A percentile compares a stretch with the other conserved stretches of the same genome.
These are phyloP conservation scores for Ocimum tenuiflorum DNA, from an alignment of 257 asterid species.

Conservation along the genomic window DNA sequence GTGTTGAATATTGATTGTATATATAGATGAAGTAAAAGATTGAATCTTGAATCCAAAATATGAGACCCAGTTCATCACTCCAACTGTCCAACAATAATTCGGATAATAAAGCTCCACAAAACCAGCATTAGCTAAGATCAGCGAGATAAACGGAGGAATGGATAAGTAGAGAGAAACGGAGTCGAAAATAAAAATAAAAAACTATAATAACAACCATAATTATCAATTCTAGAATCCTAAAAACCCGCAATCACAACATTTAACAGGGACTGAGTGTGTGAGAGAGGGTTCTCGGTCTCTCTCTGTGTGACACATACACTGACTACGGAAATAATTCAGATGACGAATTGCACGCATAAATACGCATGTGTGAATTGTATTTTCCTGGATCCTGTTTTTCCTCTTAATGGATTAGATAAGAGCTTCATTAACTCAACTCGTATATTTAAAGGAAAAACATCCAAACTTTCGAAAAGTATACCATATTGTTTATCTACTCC, in stretches of 20 bases:
- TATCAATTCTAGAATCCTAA: constrained; percentile 18
- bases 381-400: too few species aligned
- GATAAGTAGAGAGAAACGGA: too few species aligned
- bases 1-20: too few species aligned
- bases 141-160: background rate
- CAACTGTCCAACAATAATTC: background rate
- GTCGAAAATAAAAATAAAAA: background rate
- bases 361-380: too few species aligned
- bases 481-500: too few species aligned
- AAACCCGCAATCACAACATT: constrained; percentile 12
- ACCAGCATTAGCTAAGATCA: background rate
- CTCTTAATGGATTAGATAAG: too few species aligned
- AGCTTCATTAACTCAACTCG: too few species aligned
- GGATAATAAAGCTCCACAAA: background rate
- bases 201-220: constrained; percentile 11
- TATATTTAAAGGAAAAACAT: too few species aligned
- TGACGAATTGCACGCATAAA: too few species aligned
- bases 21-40: background rate
- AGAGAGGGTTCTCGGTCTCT: background rate
- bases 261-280: background rate
- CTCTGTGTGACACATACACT: too few species aligned
- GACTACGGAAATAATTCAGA: too few species aligned
- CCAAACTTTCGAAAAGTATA: too few species aligned
- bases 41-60: constrained; percentile 1
- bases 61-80: constrained; percentile 15